A percentile compares a stretch with the other conserved stretches of the same genome.
phyloP scores from a whole-genome alignment of 441 rosid genomes.

The Jatropha podagrica region DNA sequence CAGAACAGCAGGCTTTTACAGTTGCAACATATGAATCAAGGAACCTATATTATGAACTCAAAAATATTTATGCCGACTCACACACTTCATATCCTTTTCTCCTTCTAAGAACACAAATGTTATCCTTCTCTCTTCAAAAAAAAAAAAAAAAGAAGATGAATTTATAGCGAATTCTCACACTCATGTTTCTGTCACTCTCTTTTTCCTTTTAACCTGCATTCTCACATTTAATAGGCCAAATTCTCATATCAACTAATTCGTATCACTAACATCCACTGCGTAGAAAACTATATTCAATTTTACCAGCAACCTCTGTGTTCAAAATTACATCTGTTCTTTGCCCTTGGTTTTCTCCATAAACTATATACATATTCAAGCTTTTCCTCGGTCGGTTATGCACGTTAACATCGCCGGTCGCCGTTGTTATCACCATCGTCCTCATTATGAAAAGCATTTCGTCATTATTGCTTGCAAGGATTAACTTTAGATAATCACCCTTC shows the following conservation, averaged over 20 bases:
- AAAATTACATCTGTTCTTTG: background rate
- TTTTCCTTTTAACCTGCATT: background rate
- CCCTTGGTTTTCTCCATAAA: background rate
- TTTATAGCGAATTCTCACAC: background rate
- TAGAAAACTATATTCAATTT: too few relatives aligned
- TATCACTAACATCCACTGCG: background rate
- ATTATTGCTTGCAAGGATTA: slow-evolving; percentile 7
- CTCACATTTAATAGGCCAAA: background rate
- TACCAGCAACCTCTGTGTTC: background rate
- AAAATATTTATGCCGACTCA: background rate
- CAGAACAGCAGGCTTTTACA: background rate
- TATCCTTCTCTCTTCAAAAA: background rate
- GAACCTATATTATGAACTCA: background rate
- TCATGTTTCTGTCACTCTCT: background rate
- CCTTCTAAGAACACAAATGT: too few relatives aligned
- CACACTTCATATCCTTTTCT: background rate
- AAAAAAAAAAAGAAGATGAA: background rate
- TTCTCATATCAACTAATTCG: background rate
- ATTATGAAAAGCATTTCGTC: background rate
- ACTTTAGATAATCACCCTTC: background rate
- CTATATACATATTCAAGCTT: background rate
- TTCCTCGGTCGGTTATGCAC: background rate
- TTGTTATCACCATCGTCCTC: slow-evolving; percentile 16
- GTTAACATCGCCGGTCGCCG: background rate
- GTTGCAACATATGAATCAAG: background rate